Conservation (phyloP, 2,329 filamentous ascomycete genomes). For the Pseudogymnoascus verrucosus region DNA sequence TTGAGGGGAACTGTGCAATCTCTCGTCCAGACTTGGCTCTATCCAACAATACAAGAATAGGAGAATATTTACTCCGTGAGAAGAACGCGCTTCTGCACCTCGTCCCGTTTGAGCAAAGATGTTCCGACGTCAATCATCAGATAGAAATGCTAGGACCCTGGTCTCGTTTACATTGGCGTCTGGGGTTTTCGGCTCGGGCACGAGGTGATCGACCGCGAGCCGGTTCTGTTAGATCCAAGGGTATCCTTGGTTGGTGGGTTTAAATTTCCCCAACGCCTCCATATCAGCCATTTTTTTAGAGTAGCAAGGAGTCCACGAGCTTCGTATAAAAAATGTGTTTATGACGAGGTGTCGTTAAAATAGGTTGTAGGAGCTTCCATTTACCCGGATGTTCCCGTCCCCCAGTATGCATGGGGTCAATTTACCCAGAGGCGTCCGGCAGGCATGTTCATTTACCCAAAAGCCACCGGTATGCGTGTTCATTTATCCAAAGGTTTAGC, state of each 20-base stretch:
- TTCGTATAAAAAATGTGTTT: background rate
- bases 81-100: background rate
- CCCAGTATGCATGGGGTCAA: background rate
- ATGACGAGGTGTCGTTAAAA: background rate
- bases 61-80: slow-evolving; percentile 7
- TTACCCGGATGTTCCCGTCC: background rate
- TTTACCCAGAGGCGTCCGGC: no score
- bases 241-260: slow-evolving; percentile 3
- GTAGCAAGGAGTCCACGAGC: background rate
- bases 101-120: background rate
- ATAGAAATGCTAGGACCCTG: background rate
- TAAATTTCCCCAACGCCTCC: slow-evolving; percentile 1
- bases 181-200: background rate
- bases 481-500: background rate
- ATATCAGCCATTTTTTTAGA: background rate
- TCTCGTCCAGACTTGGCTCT: background rate
- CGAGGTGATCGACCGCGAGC: background rate
- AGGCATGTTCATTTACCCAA: background rate
- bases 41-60: background rate
- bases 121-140: background rate
- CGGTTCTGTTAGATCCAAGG: background rate
- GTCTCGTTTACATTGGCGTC: background rate
- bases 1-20: background rate
- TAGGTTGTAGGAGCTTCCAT: background rate
- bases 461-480: background rate